Base-by-base conservation (phyloP, 1,284 basidiomycete genomes). In the Phellopilus nigrolimitatus region DNA sequence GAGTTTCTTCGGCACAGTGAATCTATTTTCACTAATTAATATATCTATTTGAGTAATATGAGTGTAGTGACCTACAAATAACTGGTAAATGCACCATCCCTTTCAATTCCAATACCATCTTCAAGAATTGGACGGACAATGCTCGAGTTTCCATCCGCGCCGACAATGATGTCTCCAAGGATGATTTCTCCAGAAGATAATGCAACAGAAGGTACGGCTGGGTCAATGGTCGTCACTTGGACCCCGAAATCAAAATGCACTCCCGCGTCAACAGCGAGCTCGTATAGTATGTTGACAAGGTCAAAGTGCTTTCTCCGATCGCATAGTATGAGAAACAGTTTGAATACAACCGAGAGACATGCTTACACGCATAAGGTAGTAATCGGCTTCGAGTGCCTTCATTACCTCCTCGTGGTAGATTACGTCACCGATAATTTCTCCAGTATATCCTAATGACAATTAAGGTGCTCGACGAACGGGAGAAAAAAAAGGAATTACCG, bases 121-220 rank as follows among this genome's bases (percentile, higher is more conserved):
- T 51, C 50, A 10, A 73, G 56, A n/a, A 65, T 49, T 39, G 62
- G 57, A 15, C 71, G 65, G 19, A 63, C 64, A 17, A 67, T 47
- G 6, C 71, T 74, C 43, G 56, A 54, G 10, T 66, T 63, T 4
- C 84, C 84, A 58, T 84, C 84, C 0, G 82, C 82, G n/a, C 81
- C 83, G 25, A 87, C 64, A 46, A 86, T 70, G n/a, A 85, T 69
- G 57, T 86, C 78, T 9, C 71, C 79, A 2, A 59, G 54, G 38
- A 82, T 49, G 12, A 63, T 64, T 49, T 73, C 70, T 7, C 82
- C 80, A 5, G 68, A 69, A 6, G 68, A 63, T 9, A 83, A 63
- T 0, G 60, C 70, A 19, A 77, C 62, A 22, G 49, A 49, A 53
- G 70, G 34, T 55, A 60, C 43, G 56, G 56, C 33, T 65, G 63